A percentile compares a stretch with the other conserved stretches of the same genome.
phyloP scores from a whole-genome alignment of 2,329 filamentous ascomycete genomes.

The Trichophyton simii region DNA sequence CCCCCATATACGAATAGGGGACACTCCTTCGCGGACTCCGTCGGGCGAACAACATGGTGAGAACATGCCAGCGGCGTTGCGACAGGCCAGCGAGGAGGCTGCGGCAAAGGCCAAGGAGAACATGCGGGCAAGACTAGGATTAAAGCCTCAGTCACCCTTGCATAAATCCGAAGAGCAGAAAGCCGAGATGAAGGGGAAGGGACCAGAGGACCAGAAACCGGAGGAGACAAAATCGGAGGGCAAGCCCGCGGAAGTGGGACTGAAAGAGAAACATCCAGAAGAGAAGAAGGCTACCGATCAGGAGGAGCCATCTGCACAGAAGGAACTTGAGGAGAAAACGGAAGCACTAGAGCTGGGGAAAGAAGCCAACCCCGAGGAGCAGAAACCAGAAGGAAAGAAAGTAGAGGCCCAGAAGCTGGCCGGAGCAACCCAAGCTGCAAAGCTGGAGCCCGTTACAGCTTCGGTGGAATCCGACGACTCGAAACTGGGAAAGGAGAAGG shows the following conservation, averaged over 20 bases:
- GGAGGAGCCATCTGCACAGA: not conserved
- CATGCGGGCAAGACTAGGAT: conserved; percentile 11
- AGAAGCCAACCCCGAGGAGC: not conserved
- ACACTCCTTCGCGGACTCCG: conserved; percentile 22
- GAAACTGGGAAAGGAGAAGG: conserved; percentile 16
- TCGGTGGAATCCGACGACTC: conserved; percentile 30
- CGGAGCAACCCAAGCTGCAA: not conserved
- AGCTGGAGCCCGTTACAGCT: conserved; percentile 13
- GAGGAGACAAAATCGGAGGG: conserved; percentile 5
- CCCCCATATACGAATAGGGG: conserved; percentile 30
- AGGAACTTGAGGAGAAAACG: not conserved
- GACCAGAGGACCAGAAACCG: not conserved
- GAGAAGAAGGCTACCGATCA: not conserved
- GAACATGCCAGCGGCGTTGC: conserved; percentile 28
- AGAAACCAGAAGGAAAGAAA: conserved; percentile 13
- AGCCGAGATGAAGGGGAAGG: conserved; percentile 6
- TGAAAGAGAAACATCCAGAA: conserved; percentile 12
- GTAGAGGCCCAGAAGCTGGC: conserved; percentile 2
- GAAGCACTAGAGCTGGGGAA: not conserved
- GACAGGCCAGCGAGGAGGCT: conserved; percentile 31
- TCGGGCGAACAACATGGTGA: conserved; percentile 25
- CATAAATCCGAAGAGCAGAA: conserved; percentile 12
- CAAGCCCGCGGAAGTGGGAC: conserved; percentile 12
- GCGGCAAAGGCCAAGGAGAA: conserved; percentile 28
- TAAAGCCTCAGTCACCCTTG: conserved; percentile 1